A percentile compares a stretch with the other conserved stretches of the same genome.
Conservation (phyloP, 345 rosid species). For the Populus alba region DNA sequence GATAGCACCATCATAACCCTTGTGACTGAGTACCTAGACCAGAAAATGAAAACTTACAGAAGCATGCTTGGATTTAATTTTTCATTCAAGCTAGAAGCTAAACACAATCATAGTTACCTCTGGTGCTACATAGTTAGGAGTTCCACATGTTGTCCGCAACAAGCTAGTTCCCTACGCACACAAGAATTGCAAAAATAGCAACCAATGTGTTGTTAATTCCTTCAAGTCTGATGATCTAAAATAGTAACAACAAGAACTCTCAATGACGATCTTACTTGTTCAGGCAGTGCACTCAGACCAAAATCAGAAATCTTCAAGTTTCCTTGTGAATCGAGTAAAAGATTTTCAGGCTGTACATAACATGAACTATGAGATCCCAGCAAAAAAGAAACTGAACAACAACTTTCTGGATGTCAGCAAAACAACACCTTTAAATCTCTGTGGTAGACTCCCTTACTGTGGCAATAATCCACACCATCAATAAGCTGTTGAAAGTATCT, state of each 20-base stretch:
- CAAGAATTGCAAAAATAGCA: slow-evolving; percentile 8
- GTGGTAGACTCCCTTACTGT: slow-evolving; percentile 87
- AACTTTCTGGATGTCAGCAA: slow-evolving; percentile 1
- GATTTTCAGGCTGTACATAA: slow-evolving; percentile 81
- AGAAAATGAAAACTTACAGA: slow-evolving; percentile 17
- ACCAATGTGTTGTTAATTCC: not conserved
- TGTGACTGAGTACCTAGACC: slow-evolving; percentile 86
- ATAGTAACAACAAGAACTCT: not conserved
- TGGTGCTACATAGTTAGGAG: slow-evolving; percentile 96
- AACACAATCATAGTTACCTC: slow-evolving; percentile 51
- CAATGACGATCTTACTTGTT: slow-evolving; percentile 48
- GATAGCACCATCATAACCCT: slow-evolving; percentile 88
- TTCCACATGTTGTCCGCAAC: slow-evolving; percentile 91
- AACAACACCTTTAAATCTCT: slow-evolving; percentile 80
- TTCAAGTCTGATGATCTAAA: not conserved
- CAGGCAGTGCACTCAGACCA: slow-evolving; percentile 90
- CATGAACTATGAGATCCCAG: slow-evolving; percentile 18
- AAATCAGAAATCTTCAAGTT: slow-evolving; percentile 92
- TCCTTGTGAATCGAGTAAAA: slow-evolving; percentile 86
- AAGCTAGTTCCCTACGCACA: slow-evolving; percentile 69
- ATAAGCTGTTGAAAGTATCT: slow-evolving; percentile 91
- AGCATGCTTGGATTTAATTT: not conserved
- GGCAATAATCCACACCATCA: slow-evolving; percentile 96
- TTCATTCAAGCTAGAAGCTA: not conserved
- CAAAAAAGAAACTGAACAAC: not conserved